Conservation (phyloP, 2,329 filamentous ascomycete genomes). For the Penicillium glabrum region DNA sequence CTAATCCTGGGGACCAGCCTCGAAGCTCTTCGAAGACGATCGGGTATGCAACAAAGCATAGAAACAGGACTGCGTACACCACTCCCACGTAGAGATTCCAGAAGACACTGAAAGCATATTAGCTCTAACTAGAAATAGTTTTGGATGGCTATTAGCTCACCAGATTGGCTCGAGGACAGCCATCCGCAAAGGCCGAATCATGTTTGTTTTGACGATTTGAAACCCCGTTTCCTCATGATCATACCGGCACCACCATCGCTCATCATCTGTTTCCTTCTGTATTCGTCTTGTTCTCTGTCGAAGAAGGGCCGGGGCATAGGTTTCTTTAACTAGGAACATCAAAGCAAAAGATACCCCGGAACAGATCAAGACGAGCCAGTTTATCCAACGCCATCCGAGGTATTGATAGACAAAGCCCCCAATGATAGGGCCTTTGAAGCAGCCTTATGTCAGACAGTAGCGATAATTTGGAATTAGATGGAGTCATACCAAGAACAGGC, state of each 20-base stretch:
- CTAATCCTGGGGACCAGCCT: conserved; percentile 67
- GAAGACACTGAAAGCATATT: conserved; percentile 50
- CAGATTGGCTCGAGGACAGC: conserved; percentile 69
- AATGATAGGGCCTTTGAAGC: conserved; percentile 17
- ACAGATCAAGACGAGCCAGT: conserved; percentile 72
- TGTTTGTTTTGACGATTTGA: conserved; percentile 63
- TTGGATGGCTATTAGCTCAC: conserved; percentile 40
- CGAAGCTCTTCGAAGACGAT: conserved; percentile 70
- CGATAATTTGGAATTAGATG: conserved; percentile 8
- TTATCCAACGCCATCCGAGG: conserved; percentile 78
- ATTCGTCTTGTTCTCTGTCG: conserved; percentile 59
- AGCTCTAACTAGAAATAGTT: not conserved
- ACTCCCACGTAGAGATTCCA: conserved; percentile 65
- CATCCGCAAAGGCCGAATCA: conserved; percentile 70
- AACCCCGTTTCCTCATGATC: conserved; percentile 60
- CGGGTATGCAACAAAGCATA: conserved; percentile 81
- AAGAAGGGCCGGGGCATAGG: conserved; percentile 68
- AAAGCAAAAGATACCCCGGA: conserved; percentile 59
- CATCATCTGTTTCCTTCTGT: conserved; percentile 64
- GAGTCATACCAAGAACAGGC: conserved; percentile 34
- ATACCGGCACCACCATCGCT: conserved; percentile 70
- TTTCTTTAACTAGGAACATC: conserved; percentile 64
- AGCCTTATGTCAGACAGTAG: not conserved
- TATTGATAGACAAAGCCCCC: conserved; percentile 46
- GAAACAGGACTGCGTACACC: conserved; percentile 77